phyloP scores from a whole-genome alignment of 2,329 filamentous ascomycete species.

The Raffaelea albimanens region DNA sequence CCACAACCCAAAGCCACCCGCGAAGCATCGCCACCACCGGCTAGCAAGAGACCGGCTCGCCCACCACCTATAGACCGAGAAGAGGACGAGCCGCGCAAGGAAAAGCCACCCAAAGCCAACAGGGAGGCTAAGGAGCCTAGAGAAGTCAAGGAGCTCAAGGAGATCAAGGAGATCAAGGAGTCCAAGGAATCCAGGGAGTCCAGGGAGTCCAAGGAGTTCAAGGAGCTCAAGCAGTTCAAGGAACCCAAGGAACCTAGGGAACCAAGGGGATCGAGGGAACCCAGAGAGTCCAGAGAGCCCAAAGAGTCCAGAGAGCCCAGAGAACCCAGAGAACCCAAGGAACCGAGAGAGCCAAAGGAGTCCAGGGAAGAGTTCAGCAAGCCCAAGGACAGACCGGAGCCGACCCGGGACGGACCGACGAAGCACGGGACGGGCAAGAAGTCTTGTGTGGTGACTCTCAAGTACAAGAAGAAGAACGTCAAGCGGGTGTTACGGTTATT shows the following conservation, averaged over 20 bases:
- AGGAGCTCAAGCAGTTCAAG: background rate
- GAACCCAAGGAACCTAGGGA: background rate
- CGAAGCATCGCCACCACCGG: slow-evolving; percentile 21
- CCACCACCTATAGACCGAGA: slow-evolving; percentile 22
- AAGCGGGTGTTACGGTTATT: slow-evolving; percentile 37
- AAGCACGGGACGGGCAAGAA: background rate
- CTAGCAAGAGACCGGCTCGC: slow-evolving; percentile 25
- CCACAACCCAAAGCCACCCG: slow-evolving; percentile 14
- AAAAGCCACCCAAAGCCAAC: no score
- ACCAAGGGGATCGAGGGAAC: background rate
- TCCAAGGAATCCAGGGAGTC: background rate
- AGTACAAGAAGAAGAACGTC: slow-evolving; percentile 36
- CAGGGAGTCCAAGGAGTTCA: background rate
- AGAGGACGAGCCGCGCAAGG: slow-evolving; percentile 18
- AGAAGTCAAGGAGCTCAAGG: slow-evolving; percentile 5
- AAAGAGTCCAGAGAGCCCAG: background rate
- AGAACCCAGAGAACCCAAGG: slow-evolving; percentile 4
- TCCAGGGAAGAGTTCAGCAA: background rate
- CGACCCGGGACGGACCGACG: background rate
- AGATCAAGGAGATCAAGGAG: background rate
- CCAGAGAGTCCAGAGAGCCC: background rate
- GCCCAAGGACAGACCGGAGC: background rate
- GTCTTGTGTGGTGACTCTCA: slow-evolving; percentile 33
- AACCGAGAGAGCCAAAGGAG: background rate
- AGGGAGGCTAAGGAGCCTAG: background rate